Conservation (phyloP, 805 yeast species). For the Jamesozyma hellenica region DNA sequence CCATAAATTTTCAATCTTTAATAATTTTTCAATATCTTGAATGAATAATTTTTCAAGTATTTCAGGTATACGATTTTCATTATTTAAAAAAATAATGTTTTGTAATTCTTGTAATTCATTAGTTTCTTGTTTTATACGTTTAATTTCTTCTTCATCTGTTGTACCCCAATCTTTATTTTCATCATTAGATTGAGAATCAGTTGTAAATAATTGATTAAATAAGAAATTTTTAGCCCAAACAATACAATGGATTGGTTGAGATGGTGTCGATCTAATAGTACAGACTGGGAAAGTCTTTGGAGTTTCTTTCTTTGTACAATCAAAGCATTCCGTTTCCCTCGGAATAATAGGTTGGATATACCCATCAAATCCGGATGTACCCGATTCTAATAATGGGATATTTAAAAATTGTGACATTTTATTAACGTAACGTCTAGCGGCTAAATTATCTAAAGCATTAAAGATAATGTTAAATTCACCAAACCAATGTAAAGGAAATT, state of each 20-base stretch:
- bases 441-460: slow-evolving; percentile 89
- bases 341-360: slow-evolving; percentile 90
- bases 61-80: slow-evolving; percentile 27
- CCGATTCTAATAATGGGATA: slow-evolving; percentile 80
- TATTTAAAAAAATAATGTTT: slow-evolving; percentile 28
- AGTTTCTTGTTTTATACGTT: slow-evolving; percentile 53
- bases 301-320: slow-evolving; percentile 76
- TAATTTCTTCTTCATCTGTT: slow-evolving; percentile 54
- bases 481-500: slow-evolving; percentile 72
- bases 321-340: slow-evolving; percentile 80
- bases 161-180: slow-evolving; percentile 43
- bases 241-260: slow-evolving; percentile 89
- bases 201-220: slow-evolving; percentile 67
- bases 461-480: slow-evolving; percentile 65
- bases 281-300: slow-evolving; percentile 93
- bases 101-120: slow-evolving; percentile 51
- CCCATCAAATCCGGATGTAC: slow-evolving; percentile 91
- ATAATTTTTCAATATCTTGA: slow-evolving; percentile 68
- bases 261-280: slow-evolving; percentile 93
- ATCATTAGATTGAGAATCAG: slow-evolving; percentile 29
- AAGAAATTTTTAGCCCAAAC: slow-evolving; percentile 95
- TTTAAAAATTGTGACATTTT: slow-evolving; percentile 63
- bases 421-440: slow-evolving; percentile 86
- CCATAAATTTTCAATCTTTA: slow-evolving; percentile 69
- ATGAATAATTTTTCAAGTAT: slow-evolving; percentile 54